Conservation (phyloP, 2,329 filamentous ascomycete genomes). For the Pseudocercospora crystallina region DNA sequence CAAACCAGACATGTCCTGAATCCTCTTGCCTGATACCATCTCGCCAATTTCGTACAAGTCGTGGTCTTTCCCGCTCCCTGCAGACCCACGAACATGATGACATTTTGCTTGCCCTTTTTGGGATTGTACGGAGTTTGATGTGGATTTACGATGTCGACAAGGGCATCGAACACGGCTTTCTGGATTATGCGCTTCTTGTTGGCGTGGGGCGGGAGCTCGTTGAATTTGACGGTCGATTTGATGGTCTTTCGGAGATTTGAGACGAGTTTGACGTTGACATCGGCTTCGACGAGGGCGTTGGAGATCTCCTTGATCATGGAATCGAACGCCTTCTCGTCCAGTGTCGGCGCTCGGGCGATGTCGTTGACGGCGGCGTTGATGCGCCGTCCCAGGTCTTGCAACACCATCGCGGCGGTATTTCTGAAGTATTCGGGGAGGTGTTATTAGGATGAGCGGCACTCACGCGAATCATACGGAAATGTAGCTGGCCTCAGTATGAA, state of each 20-base stretch:
- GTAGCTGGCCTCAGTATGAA: too few species aligned
- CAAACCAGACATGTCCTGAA: slow-evolving; percentile 94
- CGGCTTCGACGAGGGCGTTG: slow-evolving; percentile 89
- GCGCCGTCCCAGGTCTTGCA: slow-evolving; percentile 96
- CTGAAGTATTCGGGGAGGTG: too few species aligned
- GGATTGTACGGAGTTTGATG: slow-evolving; percentile 95
- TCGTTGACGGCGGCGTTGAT: slow-evolving; percentile 96
- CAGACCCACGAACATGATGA: slow-evolving; percentile 99
- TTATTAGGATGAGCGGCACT: too few species aligned
- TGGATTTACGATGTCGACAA: slow-evolving; percentile 92
- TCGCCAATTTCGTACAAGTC: slow-evolving; percentile 92
- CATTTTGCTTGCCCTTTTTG: slow-evolving; percentile 92
- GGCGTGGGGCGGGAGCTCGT: slow-evolving; percentile 82
- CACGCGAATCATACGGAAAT: too few species aligned
- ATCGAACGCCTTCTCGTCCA: slow-evolving; percentile 99
- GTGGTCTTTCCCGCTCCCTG: slow-evolving; percentile 98
- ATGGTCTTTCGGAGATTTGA: slow-evolving; percentile 90
- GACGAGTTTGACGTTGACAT: slow-evolving; percentile 95
- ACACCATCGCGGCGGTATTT: slow-evolving; percentile 68
- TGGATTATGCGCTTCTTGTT: slow-evolving; percentile 99
- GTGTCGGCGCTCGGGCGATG: slow-evolving; percentile 84
- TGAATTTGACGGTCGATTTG: slow-evolving; percentile 87
- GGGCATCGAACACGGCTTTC: slow-evolving; percentile 94
- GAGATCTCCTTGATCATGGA: slow-evolving; percentile 98
- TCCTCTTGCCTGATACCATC: slow-evolving; percentile 90